These are phyloP conservation scores for Thalassia testudinum DNA, from an alignment of 116 monocot genomes.

Conservation along the genomic window DNA sequence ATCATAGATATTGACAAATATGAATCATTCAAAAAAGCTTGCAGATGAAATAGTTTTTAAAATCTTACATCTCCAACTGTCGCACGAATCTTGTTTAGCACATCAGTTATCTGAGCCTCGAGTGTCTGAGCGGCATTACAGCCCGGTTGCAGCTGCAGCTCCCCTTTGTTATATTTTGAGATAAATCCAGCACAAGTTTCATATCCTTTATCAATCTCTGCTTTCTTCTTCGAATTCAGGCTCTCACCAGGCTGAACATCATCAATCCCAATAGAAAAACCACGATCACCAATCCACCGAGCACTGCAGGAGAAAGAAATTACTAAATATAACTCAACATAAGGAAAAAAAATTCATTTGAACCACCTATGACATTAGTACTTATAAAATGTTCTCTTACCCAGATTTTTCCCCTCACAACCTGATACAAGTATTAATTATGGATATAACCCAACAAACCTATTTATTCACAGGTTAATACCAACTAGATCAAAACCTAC, in stretches of 20 bases:
- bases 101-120: constrained; percentile 48
- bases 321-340: constrained; percentile 19
- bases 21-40: too few species aligned
- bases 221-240: constrained; percentile 49
- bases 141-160: constrained; percentile 58
- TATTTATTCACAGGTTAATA: too few species aligned
- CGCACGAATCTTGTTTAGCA: constrained; percentile 62
- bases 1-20: too few species aligned
- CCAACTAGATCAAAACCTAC: too few species aligned
- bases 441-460: too few species aligned
- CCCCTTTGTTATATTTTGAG: constrained; percentile 30
- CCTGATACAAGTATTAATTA: too few species aligned
- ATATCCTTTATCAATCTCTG: constrained; percentile 64
- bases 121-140: constrained; percentile 71
- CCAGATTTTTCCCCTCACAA: too few species aligned
- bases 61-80: constrained; percentile 51
- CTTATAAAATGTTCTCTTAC: too few species aligned
- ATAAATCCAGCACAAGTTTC: constrained; percentile 47
- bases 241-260: constrained; percentile 84
- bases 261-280: constrained; percentile 95
- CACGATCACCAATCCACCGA: constrained; percentile 99
- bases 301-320: constrained; percentile 43
- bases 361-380: too few species aligned
- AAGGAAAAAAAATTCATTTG: too few species aligned
- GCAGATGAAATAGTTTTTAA: too few species aligned